A percentile compares a stretch with the other conserved stretches of the same genome.
Conservation (phyloP, 169 alveolate species). For the Eimeria falciformis region DNA sequence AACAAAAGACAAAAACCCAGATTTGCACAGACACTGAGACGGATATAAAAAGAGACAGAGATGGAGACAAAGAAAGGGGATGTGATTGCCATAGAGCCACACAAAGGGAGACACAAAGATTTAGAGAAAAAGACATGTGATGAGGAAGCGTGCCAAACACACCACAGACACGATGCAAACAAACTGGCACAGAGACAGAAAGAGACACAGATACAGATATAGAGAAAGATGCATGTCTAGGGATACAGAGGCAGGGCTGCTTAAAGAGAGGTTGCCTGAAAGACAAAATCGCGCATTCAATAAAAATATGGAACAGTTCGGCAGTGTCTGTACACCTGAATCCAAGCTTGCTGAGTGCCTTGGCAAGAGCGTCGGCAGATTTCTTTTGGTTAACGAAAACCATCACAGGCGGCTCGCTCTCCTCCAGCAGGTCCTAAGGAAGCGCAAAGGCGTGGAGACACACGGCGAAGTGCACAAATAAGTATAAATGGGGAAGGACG, state of each 20-base stretch:
- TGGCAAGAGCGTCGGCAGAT: slow-evolving; percentile 93
- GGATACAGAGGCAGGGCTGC: not conserved
- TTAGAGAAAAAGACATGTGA: not conserved
- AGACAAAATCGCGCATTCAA: slow-evolving; percentile 9
- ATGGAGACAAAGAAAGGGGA: not conserved
- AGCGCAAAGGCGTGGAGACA: not conserved
- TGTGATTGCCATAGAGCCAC: not conserved
- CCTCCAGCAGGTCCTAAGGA: slow-evolving; percentile 66
- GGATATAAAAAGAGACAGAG: not conserved
- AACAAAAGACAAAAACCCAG: not conserved
- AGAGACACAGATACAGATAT: too few relatives aligned
- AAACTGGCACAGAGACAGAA: not conserved
- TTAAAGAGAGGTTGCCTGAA: not conserved
- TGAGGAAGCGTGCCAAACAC: too few relatives aligned
- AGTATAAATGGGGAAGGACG: not conserved
- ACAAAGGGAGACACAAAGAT: not conserved
- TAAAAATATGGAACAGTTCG: not conserved
- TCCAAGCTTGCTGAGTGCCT: slow-evolving; percentile 86
- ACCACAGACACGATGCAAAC: too few relatives aligned
- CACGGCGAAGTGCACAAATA: too few relatives aligned
- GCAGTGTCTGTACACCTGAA: slow-evolving; percentile 79
- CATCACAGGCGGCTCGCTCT: slow-evolving; percentile 94
- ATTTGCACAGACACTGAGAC: too few relatives aligned
- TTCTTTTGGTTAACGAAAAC: slow-evolving; percentile 95
- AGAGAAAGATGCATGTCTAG: not conserved